Evolutionary conservation across 345 rosid species (phyloP), one percentile per base, ranked within the genome.

Genomic region (Mallotus nudiflorus): DNA sequence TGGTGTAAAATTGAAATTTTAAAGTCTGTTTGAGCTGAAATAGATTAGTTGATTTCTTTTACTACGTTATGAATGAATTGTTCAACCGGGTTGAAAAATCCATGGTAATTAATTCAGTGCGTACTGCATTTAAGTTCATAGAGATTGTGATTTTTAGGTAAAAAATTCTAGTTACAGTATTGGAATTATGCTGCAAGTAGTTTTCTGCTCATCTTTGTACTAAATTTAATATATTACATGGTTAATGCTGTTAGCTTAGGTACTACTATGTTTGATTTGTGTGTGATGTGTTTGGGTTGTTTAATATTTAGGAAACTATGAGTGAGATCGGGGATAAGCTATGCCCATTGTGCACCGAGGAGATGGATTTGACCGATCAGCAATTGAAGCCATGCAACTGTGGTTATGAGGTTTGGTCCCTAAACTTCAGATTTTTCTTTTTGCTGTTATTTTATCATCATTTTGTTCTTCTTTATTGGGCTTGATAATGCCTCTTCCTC

Each of bases 301-400:
- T 68, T 40, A 68, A 67, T 40, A 27, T 54, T 62, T 45, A 54
- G 90, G 86, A 75, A 72, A 88, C 67, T 79, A 93, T 93, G 98
- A 86, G 88, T 77, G 97, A 85, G 44, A 78, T 84, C 62, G 91
- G 97, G 70, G 97, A 93, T 66, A 93, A 81, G 85, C 82, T 86
- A 24, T 93, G 96, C 65, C 98, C 97, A 24, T 85, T 93, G 77
- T 93, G 98, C 44, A 88, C 97, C 0, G 93, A 93, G 76, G 97
- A 89, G 85, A 93, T 91, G 98, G 97, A 91, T 77, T 72, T 89
- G 74, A 91, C 98, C 57, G 98, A 91, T 77, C 97, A 88, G 78
- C 97, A 93, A 62, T 82, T 93, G 86, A 93, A 88, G 79, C 97
- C 98, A 59, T 91, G 98, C 89, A 80, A 85, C 79, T 93, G 98